Base-by-base conservation (phyloP, 768 basidiomycete species). In the Russula dissimulans region DNA sequence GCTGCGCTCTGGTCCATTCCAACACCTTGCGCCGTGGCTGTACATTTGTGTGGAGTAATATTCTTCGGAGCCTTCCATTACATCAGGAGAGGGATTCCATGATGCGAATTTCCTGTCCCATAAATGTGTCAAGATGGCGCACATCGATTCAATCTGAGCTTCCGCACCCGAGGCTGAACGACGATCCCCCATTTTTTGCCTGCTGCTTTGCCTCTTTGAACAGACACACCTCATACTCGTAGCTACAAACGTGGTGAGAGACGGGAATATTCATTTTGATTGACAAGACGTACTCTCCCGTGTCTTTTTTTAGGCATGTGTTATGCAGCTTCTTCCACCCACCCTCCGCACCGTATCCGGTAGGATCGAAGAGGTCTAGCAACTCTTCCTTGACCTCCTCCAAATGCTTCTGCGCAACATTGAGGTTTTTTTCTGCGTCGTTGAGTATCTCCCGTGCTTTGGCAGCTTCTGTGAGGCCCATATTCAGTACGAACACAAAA, bases 301-400 rank as follows among this genome's bases (percentile, higher is more conserved):
- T 78, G 56, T 95, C 82, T 69, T 84, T 87, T 69, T 84, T 81
- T 12, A 98, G 70, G 67, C 95, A 98, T 1, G 78, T 75, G 5
- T 82, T 80, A 22, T 95, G 88, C 6, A 99, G 80, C 74, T 95
- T 97, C 79, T 95, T 95, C 92, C 92, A 99, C 74, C 97, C 91
- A 52, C 91, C 95, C 31, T 90, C 78, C 1, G 74, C 70, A 18
- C 94, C 94, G 65, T 87, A 97, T 39, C 79, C 80, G 18, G 82
- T 71, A 9, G 72, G 72, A 60, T 84, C 75, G 67, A 86, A 90
- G 26, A 98, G 77, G 59, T 87, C 83, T 1, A 71, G 71, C 11
- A 91, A 70, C 44, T 88, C 86, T 26, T 78, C 72, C 55, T 80
- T 76, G 0, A 84, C 81, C 8, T 77, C 74, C 31, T 80, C 73